Evolutionary conservation across 176 grass and related monocot genomes (phyloP).

Genomic region (Tillandsia fasciculata): DNA sequence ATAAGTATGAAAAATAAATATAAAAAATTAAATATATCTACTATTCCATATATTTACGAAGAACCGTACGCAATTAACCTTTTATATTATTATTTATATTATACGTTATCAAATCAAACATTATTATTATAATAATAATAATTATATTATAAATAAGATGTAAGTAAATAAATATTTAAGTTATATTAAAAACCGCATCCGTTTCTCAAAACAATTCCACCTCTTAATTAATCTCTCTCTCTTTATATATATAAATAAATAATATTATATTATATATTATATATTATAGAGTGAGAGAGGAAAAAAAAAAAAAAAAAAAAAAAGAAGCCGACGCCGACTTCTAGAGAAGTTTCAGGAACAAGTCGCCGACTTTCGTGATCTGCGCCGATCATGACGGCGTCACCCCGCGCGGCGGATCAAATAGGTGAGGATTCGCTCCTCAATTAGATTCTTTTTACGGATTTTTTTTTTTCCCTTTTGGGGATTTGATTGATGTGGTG

Average conservation of each 20-base stretch:
- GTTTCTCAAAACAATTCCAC: too few relatives aligned
- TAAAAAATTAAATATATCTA: too few relatives aligned
- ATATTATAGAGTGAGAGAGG: not conserved
- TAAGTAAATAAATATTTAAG: too few relatives aligned
- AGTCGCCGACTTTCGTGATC: not conserved
- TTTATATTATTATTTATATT: too few relatives aligned
- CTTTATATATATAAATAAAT: not conserved
- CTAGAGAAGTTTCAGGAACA: not conserved
- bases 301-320: not conserved
- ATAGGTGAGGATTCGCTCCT: slow-evolving; percentile 16
- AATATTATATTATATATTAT: not conserved
- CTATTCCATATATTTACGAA: too few relatives aligned
- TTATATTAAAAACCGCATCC: too few relatives aligned
- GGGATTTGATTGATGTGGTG: slow-evolving; percentile 6
- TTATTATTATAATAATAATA: too few relatives aligned
- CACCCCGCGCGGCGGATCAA: slow-evolving; percentile 24
- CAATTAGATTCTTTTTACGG: not conserved
- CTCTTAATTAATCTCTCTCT: too few relatives aligned
- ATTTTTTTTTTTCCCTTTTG: not conserved
- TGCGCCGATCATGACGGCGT: slow-evolving; percentile 24
- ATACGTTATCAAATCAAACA: too few relatives aligned
- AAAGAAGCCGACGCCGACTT: not conserved
- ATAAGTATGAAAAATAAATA: too few relatives aligned
- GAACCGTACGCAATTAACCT: too few relatives aligned
- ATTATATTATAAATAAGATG: too few relatives aligned